phyloP scores from a whole-genome alignment of 495 filamentous ascomycete genomes.

The Penicillium egyptiacum region DNA sequence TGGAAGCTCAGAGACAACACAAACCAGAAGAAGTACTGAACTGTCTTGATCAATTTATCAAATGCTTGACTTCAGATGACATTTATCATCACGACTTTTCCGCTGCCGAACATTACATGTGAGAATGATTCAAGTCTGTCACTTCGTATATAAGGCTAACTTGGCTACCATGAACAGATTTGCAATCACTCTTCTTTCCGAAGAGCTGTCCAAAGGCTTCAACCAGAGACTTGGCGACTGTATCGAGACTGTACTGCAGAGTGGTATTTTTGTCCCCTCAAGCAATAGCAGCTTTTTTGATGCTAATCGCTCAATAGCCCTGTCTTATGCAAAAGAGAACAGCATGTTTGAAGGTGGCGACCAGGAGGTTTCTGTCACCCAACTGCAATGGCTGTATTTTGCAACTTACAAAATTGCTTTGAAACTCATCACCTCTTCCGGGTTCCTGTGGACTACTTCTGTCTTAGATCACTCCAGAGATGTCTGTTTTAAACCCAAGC shows the following conservation, averaged over 20 bases:
- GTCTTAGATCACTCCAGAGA: not conserved
- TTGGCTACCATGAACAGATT: not conserved
- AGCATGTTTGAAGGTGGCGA: not conserved
- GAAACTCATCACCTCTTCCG: not conserved
- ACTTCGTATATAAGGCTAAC: not conserved
- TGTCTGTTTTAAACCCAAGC: not conserved
- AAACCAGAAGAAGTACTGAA: constrained; percentile 49
- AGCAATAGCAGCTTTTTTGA: not conserved
- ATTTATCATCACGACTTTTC: constrained; percentile 1
- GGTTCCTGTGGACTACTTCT: not conserved
- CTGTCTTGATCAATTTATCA: not conserved
- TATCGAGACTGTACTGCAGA: not conserved
- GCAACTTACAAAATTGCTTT: not conserved
- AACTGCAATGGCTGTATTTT: constrained; percentile 4
- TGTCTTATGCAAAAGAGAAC: not conserved
- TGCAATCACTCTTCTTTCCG: not conserved
- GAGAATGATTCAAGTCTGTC: not conserved
- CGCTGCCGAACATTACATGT: constrained; percentile 6
- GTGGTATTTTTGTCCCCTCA: not conserved
- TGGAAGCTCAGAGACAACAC: constrained; percentile 65
- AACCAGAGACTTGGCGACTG: not conserved
- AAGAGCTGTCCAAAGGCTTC: not conserved
- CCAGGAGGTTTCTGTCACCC: constrained; percentile 1
- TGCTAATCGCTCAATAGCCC: not conserved
- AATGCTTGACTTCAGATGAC: not conserved